Conservation (phyloP, 169 alveolate genomes). For the Ichthyophthirius multifiliis region DNA sequence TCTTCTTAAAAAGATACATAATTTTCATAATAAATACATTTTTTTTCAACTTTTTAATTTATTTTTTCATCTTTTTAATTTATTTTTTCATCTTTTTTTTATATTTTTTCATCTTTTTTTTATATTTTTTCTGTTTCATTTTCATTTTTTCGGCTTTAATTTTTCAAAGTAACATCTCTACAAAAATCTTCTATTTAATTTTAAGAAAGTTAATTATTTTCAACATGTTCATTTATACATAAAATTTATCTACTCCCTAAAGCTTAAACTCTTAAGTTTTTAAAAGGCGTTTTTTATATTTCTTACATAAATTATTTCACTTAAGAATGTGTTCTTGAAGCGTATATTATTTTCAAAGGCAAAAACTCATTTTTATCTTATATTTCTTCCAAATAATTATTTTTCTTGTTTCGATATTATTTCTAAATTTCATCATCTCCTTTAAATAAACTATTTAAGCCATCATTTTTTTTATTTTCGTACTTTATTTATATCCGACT, state of each 20-base stretch:
- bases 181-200: not conserved
- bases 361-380: not conserved
- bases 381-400: too few species aligned
- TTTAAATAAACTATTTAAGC: too few species aligned
- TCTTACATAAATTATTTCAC: slow-evolving; percentile 26
- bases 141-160: not conserved
- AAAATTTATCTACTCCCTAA: slow-evolving; percentile 26
- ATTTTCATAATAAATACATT: too few species aligned
- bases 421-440: too few species aligned
- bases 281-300: slow-evolving; percentile 17
- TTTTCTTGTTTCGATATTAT: too few species aligned
- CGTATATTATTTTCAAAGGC: not conserved
- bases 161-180: slow-evolving; percentile 3
- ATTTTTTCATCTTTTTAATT: too few species aligned
- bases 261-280: slow-evolving; percentile 6
- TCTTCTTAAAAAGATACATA: not conserved
- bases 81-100: too few species aligned
- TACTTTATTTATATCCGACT: too few species aligned
- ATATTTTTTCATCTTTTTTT: not conserved
- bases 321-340: slow-evolving; percentile 38
- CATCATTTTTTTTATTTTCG: too few species aligned
- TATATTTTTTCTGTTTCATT: not conserved
- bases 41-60: too few species aligned
- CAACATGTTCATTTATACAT: slow-evolving; percentile 12
- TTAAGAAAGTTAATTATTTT: not conserved